Base-by-base conservation (phyloP, 2,329 filamentous ascomycete genomes). In the Raffaelea arxii region DNA sequence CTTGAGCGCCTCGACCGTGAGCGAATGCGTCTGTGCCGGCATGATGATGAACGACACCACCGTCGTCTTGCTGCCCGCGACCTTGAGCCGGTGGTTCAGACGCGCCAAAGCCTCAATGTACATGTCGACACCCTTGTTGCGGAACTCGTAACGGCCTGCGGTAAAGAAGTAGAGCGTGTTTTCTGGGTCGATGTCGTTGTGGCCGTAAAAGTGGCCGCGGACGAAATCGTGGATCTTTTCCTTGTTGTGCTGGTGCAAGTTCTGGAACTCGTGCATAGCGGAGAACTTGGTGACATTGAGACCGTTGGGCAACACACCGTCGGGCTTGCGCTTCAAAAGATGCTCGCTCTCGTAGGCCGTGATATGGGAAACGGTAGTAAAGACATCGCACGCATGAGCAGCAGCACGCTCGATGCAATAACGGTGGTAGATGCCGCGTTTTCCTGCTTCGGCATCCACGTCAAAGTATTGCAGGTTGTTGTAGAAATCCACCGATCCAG, bases 51-150 rank as follows among this genome's bases (percentile, higher is more conserved):
- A 98, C 19, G 92, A 91, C 18, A 98, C 91, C 7, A 98, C 84
- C 0, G 92, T 97, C 62, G 83, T 90, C 67, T 92, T 94, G 56
- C 88, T 94, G 42, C 87, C 87, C 7, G 81, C 68, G 44, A 68
- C 68, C 76, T 97, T 97, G 60, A 98, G 79, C 35, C 85, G 80
- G 70, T 97, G 90, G 68, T 98, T 98, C 58, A 98, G 70, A 38
- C 92, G 86, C 24, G 92, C 92, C 52, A 98, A 71, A 4, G 90
- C 92, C 67, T 98, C 92, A 56, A 98, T 94, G 66, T 97, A 98
- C 92, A 98, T 97, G 66, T 98, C 92, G 10, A 96, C 91, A 60
- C 92, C 92, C 69, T 98, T 98, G 62, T 98, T 98, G 54, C 92
- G 77, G 75, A 91, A 98, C 66, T 98, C 92, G 61, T 98, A 98